A percentile compares a stretch with the other conserved stretches of the same genome.
Conservation (phyloP, 2,329 filamentous ascomycete species). For the Penicillium olsonii region DNA sequence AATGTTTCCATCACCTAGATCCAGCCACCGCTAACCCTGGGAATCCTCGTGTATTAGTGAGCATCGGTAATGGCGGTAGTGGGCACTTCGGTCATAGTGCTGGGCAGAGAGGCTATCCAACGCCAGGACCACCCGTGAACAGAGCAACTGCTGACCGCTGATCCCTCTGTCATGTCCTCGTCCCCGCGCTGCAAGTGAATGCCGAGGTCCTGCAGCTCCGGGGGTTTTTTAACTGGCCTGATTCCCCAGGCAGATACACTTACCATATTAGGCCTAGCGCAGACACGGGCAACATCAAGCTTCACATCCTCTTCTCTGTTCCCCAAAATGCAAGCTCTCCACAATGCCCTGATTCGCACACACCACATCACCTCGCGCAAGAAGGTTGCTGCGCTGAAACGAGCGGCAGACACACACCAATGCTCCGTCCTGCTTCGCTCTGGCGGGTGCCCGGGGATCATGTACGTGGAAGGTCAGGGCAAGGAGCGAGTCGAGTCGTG, state of each 20-base stretch:
- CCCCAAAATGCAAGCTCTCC: constrained; percentile 28
- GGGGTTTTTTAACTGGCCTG: not conserved
- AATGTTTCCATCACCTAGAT: no score
- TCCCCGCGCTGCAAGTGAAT: not conserved
- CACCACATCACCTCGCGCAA: constrained; percentile 82
- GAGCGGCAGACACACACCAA: constrained; percentile 60
- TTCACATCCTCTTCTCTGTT: not conserved
- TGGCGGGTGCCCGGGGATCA: constrained; percentile 71
- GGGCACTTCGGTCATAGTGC: no score
- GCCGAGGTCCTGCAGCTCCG: not conserved
- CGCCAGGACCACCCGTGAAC: no score
- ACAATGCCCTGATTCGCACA: constrained; percentile 69
- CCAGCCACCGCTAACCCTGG: no score
- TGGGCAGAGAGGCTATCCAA: no score
- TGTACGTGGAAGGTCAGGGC: constrained; percentile 70
- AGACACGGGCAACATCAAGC: not conserved
- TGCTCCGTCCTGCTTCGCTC: constrained; percentile 67
- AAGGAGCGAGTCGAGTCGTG: constrained; percentile 60
- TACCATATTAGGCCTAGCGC: not conserved
- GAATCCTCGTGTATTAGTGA: no score
- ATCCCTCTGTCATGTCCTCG: not conserved
- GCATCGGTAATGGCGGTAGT: no score
- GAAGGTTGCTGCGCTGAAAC: constrained; percentile 67
- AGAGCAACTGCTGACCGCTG: not conserved
- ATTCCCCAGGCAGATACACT: not conserved